Evolutionary conservation across 108 stramenopile species (phyloP).

Genomic region (Licmophora abbreviata): DNA sequence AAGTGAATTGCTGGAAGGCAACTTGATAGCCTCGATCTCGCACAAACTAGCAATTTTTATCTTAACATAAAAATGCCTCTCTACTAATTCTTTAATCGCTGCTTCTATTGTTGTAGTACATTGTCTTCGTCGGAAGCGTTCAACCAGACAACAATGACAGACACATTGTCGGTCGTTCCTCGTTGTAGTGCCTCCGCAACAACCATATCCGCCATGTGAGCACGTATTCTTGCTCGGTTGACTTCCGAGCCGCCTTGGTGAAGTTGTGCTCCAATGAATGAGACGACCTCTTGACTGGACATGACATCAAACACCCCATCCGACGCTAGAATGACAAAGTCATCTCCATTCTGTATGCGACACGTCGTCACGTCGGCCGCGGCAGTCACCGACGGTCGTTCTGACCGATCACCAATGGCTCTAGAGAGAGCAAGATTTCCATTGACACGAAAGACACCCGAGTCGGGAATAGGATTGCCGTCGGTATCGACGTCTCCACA

Average conservation of each 20-base stretch:
- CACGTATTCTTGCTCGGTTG: background rate
- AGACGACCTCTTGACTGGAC: slow-evolving; percentile 67
- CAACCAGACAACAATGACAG: slow-evolving; percentile 81
- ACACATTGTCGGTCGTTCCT: slow-evolving; percentile 79
- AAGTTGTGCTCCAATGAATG: slow-evolving; percentile 42
- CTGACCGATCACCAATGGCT: slow-evolving; percentile 90
- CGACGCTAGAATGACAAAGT: slow-evolving; percentile 15
- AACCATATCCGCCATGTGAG: slow-evolving; percentile 46
- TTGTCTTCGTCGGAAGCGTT: slow-evolving; percentile 14
- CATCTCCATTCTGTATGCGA: slow-evolving; percentile 27
- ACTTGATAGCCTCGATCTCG: too few species aligned
- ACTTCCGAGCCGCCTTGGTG: background rate
- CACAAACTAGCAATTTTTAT: too few species aligned
- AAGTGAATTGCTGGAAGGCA: background rate
- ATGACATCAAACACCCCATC: slow-evolving; percentile 95
- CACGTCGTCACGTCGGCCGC: slow-evolving; percentile 72
- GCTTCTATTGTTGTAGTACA: too few species aligned
- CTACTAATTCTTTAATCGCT: too few species aligned
- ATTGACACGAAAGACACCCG: slow-evolving; percentile 89
- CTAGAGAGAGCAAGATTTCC: slow-evolving; percentile 91
- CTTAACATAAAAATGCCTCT: too few species aligned
- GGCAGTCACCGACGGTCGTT: slow-evolving; percentile 76
- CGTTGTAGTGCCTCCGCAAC: slow-evolving; percentile 70
- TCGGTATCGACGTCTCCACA: slow-evolving; percentile 36
- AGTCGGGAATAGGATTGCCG: slow-evolving; percentile 41